A percentile compares a stretch with the other conserved stretches of the same genome.
These are phyloP conservation scores for Astrephomene gubernaculifera DNA, from an alignment of 139 green algal genomes.

Conservation along the genomic window DNA sequence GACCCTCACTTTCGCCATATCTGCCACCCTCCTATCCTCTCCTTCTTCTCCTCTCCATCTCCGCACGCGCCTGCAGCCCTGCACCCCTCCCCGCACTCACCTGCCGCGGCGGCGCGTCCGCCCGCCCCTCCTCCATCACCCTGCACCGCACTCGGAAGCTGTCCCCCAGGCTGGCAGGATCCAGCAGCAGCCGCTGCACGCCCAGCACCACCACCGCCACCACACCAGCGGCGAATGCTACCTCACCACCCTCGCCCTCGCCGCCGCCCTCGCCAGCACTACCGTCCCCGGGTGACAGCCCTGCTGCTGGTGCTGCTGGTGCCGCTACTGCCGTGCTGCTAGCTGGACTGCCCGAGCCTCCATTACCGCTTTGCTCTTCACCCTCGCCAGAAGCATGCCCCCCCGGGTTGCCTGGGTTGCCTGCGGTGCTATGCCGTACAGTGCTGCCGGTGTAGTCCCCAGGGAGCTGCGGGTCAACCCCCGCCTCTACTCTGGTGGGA, in stretches of 20 bases:
- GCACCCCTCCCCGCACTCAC: neutral
- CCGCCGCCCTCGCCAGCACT: neutral
- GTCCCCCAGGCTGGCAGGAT: neutral
- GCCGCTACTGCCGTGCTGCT: neutral
- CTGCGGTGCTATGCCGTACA: no score
- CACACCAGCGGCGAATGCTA: neutral
- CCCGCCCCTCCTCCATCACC: constrained; percentile 24
- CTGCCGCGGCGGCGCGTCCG: constrained; percentile 41
- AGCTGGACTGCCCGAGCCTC: no score
- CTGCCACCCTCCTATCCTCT: neutral
- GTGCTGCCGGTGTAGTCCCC: no score
- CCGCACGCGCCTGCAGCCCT: neutral
- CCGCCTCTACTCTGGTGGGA: no score
- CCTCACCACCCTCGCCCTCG: neutral
- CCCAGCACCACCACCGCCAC: constrained; percentile 19
- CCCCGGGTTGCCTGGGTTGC: no score
- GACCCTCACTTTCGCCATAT: neutral
- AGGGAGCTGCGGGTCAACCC: no score
- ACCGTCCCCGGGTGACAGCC: neutral
- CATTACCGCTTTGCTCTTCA: neutral
- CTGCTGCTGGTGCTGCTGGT: neutral
- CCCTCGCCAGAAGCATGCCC: no score
- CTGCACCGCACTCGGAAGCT: constrained; percentile 12
- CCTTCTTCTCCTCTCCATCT: no score
- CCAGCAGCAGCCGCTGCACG: constrained; percentile 35